Percentiles rank a stretch among this genome's conserved stretches.
phyloP scores from a whole-genome alignment of 345 rosid genomes.

The Acer yangbiense region DNA sequence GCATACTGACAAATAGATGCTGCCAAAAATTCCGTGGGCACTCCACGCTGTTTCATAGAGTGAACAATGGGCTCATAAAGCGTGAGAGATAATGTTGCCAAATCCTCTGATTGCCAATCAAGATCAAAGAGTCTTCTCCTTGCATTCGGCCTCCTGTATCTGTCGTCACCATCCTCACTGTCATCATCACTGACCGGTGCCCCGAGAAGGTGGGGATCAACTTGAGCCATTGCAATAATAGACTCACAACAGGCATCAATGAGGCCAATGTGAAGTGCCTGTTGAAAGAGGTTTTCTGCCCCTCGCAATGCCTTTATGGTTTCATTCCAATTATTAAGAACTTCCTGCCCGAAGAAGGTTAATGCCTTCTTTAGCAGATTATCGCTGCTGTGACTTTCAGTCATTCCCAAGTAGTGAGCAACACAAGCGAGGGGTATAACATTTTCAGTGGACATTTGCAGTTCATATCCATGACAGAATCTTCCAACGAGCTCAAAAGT shows the following conservation, averaged over 20 bases:
- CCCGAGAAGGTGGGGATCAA: slow-evolving; percentile 64
- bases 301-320: slow-evolving; percentile 60
- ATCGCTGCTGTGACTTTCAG: slow-evolving; percentile 54
- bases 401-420: slow-evolving; percentile 65
- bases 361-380: slow-evolving; percentile 57
- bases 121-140: slow-evolving; percentile 61
- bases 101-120: slow-evolving; percentile 62
- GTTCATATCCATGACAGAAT: slow-evolving; percentile 67
- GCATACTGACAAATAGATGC: slow-evolving; percentile 62
- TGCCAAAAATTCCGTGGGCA: slow-evolving; percentile 44
- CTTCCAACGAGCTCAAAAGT: slow-evolving; percentile 62
- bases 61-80: slow-evolving; percentile 50
- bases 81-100: slow-evolving; percentile 53
- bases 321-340: slow-evolving; percentile 78
- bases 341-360: slow-evolving; percentile 48
- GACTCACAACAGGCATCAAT: slow-evolving; percentile 64
- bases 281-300: slow-evolving; percentile 35
- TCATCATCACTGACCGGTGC: slow-evolving; percentile 44
- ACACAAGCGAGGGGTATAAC: slow-evolving; percentile 60
- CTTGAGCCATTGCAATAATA: slow-evolving; percentile 50
- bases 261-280: slow-evolving; percentile 48
- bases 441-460: slow-evolving; percentile 52
- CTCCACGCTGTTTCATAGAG: slow-evolving; percentile 38
- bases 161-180: slow-evolving; percentile 33
- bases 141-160: slow-evolving; percentile 57